A percentile compares a stretch with the other conserved stretches of the same genome.
These are phyloP conservation scores for Neonectria punicea DNA, from an alignment of 2,329 filamentous ascomycete genomes.

Conservation along the genomic window DNA sequence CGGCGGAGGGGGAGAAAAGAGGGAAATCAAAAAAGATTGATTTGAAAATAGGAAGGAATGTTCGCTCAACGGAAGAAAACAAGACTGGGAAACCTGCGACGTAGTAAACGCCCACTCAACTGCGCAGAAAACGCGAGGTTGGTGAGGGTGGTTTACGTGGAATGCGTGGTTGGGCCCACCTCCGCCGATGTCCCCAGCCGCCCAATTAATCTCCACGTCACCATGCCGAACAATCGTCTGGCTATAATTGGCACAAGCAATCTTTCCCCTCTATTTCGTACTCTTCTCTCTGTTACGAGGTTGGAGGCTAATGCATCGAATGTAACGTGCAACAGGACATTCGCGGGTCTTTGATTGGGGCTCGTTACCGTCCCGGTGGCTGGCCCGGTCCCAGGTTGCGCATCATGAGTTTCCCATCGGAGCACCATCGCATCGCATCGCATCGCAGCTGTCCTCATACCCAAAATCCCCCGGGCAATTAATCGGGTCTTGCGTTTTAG, in stretches of 20 bases:
- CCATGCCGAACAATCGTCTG: background rate
- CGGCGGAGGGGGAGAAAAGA: too few relatives aligned
- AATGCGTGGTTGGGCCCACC: constrained; percentile 7
- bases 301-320: constrained; percentile 17
- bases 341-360: constrained; percentile 4
- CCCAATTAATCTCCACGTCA: constrained; percentile 23
- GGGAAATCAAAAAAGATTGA: background rate
- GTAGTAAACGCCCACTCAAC: background rate
- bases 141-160: constrained; percentile 7
- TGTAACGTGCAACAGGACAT: constrained; percentile 3
- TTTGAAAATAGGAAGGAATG: background rate
- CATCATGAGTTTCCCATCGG: background rate
- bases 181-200: constrained; percentile 11
- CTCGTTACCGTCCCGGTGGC: constrained; percentile 11
- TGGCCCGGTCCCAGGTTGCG: constrained; percentile 1
- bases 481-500: background rate
- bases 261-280: background rate
- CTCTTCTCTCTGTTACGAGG: constrained; percentile 14
- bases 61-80: background rate
- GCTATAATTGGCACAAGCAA: constrained; percentile 18
- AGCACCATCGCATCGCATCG: background rate
- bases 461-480: background rate
- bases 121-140: constrained; percentile 6
- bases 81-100: background rate
- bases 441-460: background rate